A percentile compares a stretch with the other conserved stretches of the same genome.
These are phyloP conservation scores for Cavenderia fasciculata DNA, from an alignment of 78 protist species.

Conservation along the genomic window DNA sequence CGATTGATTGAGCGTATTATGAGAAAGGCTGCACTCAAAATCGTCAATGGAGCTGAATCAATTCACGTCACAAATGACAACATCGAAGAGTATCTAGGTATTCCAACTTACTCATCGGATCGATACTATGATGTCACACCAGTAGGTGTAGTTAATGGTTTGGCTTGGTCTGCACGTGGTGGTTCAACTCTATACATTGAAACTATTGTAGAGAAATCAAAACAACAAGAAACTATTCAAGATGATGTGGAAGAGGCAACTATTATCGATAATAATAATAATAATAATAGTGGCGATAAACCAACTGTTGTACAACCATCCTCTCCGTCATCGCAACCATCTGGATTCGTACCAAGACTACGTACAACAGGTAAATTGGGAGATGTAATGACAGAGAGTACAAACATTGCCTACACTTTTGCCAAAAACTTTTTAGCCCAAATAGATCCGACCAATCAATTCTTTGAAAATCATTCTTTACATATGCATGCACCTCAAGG, in stretches of 20 bases:
- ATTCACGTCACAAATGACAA: conserved; percentile 13
- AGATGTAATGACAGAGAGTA: conserved; percentile 94
- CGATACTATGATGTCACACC: conserved; percentile 67
- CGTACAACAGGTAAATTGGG: conserved; percentile 74
- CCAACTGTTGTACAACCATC: too few species aligned
- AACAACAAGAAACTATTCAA: neutral
- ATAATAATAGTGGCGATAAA: too few species aligned
- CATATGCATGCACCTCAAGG: conserved; percentile 97
- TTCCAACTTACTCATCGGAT: conserved; percentile 55
- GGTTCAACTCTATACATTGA: conserved; percentile 75
- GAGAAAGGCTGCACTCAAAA: conserved; percentile 91
- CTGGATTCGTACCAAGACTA: neutral
- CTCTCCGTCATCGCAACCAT: too few species aligned
- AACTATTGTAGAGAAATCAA: conserved; percentile 29
- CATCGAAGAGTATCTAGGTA: conserved; percentile 46
- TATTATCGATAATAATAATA: neutral
- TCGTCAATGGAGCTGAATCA: conserved; percentile 51
- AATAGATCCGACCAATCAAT: conserved; percentile 34
- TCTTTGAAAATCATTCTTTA: conserved; percentile 38
- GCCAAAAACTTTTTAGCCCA: conserved; percentile 69
- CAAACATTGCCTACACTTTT: conserved; percentile 86
- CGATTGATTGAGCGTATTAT: conserved; percentile 88
- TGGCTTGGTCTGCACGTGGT: conserved; percentile 61
- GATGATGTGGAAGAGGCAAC: neutral
- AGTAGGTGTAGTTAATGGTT: conserved; percentile 74